Percentiles rank a stretch among this genome's conserved stretches.
Conservation (phyloP, 169 alveolate species). For the Besnoitia besnoiti region DNA sequence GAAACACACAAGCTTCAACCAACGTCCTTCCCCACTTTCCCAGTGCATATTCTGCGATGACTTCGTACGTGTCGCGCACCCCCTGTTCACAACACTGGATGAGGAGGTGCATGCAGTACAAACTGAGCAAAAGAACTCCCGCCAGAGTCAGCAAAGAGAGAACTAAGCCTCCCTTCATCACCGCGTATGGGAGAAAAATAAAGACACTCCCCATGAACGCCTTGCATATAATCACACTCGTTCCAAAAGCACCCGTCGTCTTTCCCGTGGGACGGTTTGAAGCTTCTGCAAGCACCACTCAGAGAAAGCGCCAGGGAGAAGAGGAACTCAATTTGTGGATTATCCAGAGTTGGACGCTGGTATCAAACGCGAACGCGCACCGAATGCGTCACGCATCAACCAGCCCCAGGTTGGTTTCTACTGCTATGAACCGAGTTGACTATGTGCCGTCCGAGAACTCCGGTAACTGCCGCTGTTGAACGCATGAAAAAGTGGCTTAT, state of each 20-base stretch:
- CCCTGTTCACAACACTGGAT: slow-evolving; percentile 6
- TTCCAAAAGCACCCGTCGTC: background rate
- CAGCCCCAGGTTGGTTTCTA: too few relatives aligned
- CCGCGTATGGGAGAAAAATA: slow-evolving; percentile 14
- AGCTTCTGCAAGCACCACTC: too few relatives aligned
- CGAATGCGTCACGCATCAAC: too few relatives aligned
- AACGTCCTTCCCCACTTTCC: slow-evolving; percentile 17
- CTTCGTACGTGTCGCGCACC: slow-evolving; percentile 14
- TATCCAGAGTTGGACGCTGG: too few relatives aligned
- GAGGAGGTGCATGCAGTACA: slow-evolving; percentile 5
- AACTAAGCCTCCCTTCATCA: slow-evolving; percentile 31
- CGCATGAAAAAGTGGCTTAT: too few relatives aligned
- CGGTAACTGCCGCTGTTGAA: too few relatives aligned
- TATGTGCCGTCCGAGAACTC: too few relatives aligned
- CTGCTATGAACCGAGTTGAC: too few relatives aligned
- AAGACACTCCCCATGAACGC: slow-evolving; percentile 37
- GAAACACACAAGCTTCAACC: background rate
- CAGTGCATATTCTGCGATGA: background rate
- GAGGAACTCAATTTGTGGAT: too few relatives aligned
- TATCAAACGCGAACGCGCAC: too few relatives aligned
- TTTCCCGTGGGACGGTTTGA: background rate
- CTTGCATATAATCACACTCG: background rate
- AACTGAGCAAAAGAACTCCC: background rate
- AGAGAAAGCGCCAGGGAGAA: too few relatives aligned
- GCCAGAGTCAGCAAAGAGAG: background rate